Conservation (phyloP, 129 eudicot species). For the Centella asiatica region DNA sequence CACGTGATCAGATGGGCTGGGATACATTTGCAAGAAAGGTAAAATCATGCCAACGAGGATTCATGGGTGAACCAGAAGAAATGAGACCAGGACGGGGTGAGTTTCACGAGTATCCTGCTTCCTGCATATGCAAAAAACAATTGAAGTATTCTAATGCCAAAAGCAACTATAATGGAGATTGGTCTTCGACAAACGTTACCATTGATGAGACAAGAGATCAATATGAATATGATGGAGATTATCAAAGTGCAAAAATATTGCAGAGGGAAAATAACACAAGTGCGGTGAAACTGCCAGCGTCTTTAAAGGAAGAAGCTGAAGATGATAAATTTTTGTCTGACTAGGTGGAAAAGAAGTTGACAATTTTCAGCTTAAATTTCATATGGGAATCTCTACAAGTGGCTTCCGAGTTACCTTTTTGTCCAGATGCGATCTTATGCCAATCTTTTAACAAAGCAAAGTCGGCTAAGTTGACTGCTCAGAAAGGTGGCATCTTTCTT, state of each 20-base stretch:
- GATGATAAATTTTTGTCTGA: slow-evolving; percentile 36
- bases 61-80: slow-evolving; percentile 95
- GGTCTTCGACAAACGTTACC: slow-evolving; percentile 9
- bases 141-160: slow-evolving; percentile 15
- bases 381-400: too few relatives aligned
- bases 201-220: slow-evolving; percentile 21
- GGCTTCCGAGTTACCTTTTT: slow-evolving; percentile 4
- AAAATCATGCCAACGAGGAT: slow-evolving; percentile 87
- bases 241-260: slow-evolving; percentile 23
- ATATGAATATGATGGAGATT: slow-evolving; percentile 20
- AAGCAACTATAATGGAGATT: slow-evolving; percentile 12
- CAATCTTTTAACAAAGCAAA: slow-evolving; percentile 14
- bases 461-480: neutral
- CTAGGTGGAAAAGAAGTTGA: slow-evolving; percentile 21
- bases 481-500: slow-evolving; percentile 16
- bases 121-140: slow-evolving; percentile 77
- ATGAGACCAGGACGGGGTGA: slow-evolving; percentile 82
- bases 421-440: slow-evolving; percentile 6
- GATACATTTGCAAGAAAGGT: slow-evolving; percentile 75
- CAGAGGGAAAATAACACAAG: slow-evolving; percentile 16
- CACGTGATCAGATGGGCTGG: slow-evolving; percentile 71
- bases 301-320: slow-evolving; percentile 21
- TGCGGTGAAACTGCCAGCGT: slow-evolving; percentile 9
- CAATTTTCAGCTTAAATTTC: slow-evolving; percentile 12
- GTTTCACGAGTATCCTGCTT: slow-evolving; percentile 78